Percentiles rank a stretch among this genome's conserved stretches.
Evolutionary conservation across 768 basidiomycete species (phyloP).

Genomic region (Candolleomyces eurysporus): DNA sequence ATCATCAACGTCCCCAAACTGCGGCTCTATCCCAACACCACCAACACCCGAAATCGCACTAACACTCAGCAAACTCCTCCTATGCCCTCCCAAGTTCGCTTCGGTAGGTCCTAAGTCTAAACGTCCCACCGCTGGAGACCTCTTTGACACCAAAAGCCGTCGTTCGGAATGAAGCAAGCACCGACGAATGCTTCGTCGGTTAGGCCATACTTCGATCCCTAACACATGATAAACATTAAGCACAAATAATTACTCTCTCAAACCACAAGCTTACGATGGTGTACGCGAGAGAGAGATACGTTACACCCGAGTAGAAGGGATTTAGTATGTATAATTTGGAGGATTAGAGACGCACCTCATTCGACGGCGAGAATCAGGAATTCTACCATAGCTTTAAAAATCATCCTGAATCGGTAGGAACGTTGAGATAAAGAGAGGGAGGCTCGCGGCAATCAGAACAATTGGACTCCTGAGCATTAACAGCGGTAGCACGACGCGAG

Average conservation of each 20-base stretch:
- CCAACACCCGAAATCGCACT: too few species aligned
- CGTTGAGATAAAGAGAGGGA: background rate
- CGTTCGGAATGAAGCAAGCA: conserved; percentile 50
- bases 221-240: too few species aligned
- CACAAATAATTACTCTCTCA: too few species aligned
- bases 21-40: too few species aligned
- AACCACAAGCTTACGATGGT: conserved; percentile 53
- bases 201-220: conserved; percentile 55
- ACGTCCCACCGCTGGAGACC: too few species aligned
- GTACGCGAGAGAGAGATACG: conserved; percentile 62
- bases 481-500: too few species aligned
- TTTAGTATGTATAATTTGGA: background rate
- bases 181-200: conserved; percentile 51
- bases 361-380: conserved; percentile 34
- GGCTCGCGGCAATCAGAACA: conserved; percentile 48
- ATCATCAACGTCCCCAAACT: too few species aligned
- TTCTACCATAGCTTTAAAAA: conserved; percentile 31
- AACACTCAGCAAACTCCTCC: too few species aligned
- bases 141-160: too few species aligned
- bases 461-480: conserved; percentile 58
- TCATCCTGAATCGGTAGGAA: too few species aligned
- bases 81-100: too few species aligned
- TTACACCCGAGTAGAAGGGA: conserved; percentile 13
- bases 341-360: conserved; percentile 30
- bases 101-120: too few species aligned